These are phyloP conservation scores for Diaporthe ilicicola DNA, from an alignment of 2,329 filamentous ascomycete genomes.

Conservation along the genomic window DNA sequence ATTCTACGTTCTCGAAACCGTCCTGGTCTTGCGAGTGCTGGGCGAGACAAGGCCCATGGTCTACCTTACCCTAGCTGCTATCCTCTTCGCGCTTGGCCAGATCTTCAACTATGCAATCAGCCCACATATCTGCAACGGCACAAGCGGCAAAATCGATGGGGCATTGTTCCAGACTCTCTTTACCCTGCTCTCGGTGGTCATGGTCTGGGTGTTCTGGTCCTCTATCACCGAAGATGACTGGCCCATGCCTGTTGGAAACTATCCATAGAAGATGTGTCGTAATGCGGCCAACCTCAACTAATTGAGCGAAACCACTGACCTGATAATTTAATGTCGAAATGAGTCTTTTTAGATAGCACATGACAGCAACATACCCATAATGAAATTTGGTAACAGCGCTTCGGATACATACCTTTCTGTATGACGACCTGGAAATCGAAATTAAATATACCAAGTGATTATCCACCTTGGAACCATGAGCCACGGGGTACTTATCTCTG, in stretches of 20 bases:
- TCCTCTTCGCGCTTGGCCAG: slow-evolving; percentile 91
- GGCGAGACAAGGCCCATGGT: slow-evolving; percentile 94
- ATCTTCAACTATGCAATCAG: slow-evolving; percentile 97
- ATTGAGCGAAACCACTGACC: not conserved
- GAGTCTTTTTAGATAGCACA: slow-evolving; percentile 19
- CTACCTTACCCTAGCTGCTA: slow-evolving; percentile 76
- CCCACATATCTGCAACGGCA: slow-evolving; percentile 86
- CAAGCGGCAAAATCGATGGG: slow-evolving; percentile 87
- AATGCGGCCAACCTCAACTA: not conserved
- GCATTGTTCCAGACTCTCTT: slow-evolving; percentile 93
- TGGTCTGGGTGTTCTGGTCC: slow-evolving; percentile 96
- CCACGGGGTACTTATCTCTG: too few species aligned
- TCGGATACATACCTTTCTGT: not conserved
- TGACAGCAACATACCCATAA: slow-evolving; percentile 6
- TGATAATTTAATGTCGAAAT: slow-evolving; percentile 23
- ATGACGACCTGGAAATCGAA: too few species aligned
- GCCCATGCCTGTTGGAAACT: slow-evolving; percentile 65
- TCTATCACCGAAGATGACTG: slow-evolving; percentile 99
- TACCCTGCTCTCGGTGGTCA: slow-evolving; percentile 82
- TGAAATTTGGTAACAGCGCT: slow-evolving; percentile 9
- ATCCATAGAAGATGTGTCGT: slow-evolving; percentile 35
- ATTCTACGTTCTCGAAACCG: slow-evolving; percentile 84
- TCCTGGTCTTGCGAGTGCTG: slow-evolving; percentile 85
- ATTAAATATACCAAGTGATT: too few species aligned
- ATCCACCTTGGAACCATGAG: too few species aligned